These are phyloP conservation scores for Suhomyces vadensis DNA, from an alignment of 805 yeast species.

Conservation along the genomic window DNA sequence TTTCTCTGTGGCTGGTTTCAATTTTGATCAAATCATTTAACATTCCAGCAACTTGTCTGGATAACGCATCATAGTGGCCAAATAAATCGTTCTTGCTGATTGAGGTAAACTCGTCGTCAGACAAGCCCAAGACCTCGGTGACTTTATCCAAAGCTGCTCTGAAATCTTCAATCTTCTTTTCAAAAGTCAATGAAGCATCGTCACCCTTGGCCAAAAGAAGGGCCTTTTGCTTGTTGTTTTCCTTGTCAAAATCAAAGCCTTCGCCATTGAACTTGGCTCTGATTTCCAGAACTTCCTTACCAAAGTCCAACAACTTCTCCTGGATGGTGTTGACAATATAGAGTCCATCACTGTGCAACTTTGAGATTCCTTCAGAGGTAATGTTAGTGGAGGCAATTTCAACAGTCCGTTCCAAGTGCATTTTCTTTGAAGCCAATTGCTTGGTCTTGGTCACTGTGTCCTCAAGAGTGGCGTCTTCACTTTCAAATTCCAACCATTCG, in stretches of 20 bases:
- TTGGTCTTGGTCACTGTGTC: slow-evolving; percentile 28
- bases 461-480: slow-evolving; percentile 48
- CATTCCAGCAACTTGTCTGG: slow-evolving; percentile 30
- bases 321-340: slow-evolving; percentile 44
- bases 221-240: slow-evolving; percentile 45
- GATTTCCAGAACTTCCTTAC: slow-evolving; percentile 45
- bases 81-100: slow-evolving; percentile 27
- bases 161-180: slow-evolving; percentile 25
- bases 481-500: slow-evolving; percentile 80
- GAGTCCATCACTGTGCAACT: slow-evolving; percentile 45
- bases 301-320: slow-evolving; percentile 44
- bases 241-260: slow-evolving; percentile 54
- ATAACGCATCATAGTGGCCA: slow-evolving; percentile 24
- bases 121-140: slow-evolving; percentile 22
- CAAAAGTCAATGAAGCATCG: slow-evolving; percentile 28
- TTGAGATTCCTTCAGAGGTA: slow-evolving; percentile 45
- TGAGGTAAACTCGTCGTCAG: slow-evolving; percentile 22
- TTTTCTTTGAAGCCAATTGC: slow-evolving; percentile 20
- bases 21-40: slow-evolving; percentile 30
- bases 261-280: slow-evolving; percentile 44
- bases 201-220: slow-evolving; percentile 13
- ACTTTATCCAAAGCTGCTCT: slow-evolving; percentile 30
- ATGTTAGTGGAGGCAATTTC: slow-evolving; percentile 49
- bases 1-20: slow-evolving; percentile 30
- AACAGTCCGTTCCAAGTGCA: slow-evolving; percentile 34